These are phyloP conservation scores for Hansenula lynferdii DNA, from an alignment of 1,139 yeast species.

Conservation along the genomic window DNA sequence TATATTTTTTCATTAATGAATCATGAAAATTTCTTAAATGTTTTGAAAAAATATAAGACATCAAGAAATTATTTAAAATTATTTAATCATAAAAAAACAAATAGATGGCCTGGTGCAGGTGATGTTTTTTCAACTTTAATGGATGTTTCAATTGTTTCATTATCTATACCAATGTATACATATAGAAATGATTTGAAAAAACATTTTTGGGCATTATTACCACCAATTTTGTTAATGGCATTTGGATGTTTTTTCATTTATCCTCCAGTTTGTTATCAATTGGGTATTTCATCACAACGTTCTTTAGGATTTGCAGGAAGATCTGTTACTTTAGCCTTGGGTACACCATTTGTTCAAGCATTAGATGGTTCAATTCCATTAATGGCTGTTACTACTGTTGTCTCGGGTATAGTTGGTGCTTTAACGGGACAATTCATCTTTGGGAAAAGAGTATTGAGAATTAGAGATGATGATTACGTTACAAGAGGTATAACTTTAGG, in stretches of 20 bases:
- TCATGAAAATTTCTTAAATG: constrained; percentile 42
- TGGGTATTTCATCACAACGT: constrained; percentile 56
- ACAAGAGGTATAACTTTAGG: constrained; percentile 76
- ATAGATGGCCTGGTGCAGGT: constrained; percentile 73
- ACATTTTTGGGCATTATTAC: constrained; percentile 53
- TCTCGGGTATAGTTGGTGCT: constrained; percentile 76
- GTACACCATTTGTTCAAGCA: constrained; percentile 63
- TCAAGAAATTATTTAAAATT: constrained; percentile 61
- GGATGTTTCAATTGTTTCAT: constrained; percentile 73
- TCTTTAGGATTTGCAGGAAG: constrained; percentile 77
- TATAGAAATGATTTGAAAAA: constrained; percentile 59
- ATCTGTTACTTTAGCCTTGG: constrained; percentile 77
- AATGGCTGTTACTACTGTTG: constrained; percentile 75
- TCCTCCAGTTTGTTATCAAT: constrained; percentile 59
- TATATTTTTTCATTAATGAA: constrained; percentile 56
- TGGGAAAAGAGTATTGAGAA: constrained; percentile 35
- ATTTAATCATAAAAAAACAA: constrained; percentile 35
- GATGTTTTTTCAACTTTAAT: constrained; percentile 65
- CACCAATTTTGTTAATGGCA: constrained; percentile 56
- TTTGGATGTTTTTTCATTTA: constrained; percentile 59
- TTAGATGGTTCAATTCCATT: constrained; percentile 66
- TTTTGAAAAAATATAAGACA: constrained; percentile 55
- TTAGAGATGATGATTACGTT: constrained; percentile 61
- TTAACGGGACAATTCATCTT: constrained; percentile 55
- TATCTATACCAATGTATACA: constrained; percentile 74